Percentiles rank a stretch among this genome's conserved stretches.
phyloP scores from a whole-genome alignment of 2,329 filamentous ascomycete species.

The Capronia epimyces region DNA sequence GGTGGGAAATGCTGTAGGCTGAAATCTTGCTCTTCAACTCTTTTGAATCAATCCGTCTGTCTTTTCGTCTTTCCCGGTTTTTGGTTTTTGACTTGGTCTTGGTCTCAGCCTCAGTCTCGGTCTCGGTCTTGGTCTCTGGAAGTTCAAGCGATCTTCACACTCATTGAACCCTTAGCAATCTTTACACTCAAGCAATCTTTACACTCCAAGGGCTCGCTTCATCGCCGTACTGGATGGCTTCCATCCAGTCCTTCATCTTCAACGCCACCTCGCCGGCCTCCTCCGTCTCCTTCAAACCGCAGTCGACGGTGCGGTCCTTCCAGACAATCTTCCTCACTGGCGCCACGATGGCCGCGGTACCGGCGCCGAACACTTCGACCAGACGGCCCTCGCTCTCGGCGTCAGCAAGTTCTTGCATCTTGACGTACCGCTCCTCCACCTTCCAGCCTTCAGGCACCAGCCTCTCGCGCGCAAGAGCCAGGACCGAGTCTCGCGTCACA shows the following conservation, averaged over 20 bases:
- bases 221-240: constrained; percentile 90
- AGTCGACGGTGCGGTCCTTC: constrained; percentile 74
- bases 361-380: constrained; percentile 87
- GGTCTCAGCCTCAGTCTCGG: too few species aligned
- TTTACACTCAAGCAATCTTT: constrained; percentile 18
- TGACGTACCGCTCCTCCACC: constrained; percentile 82
- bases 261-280: constrained; percentile 83
- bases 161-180: background rate
- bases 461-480: constrained; percentile 78
- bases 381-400: constrained; percentile 78
- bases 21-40: too few species aligned
- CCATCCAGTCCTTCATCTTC: constrained; percentile 94
- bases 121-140: too few species aligned
- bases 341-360: constrained; percentile 89
- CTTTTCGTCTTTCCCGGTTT: too few species aligned
- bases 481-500: constrained; percentile 85
- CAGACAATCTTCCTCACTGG: constrained; percentile 86
- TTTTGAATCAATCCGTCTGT: too few species aligned
- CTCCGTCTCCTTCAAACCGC: constrained; percentile 71
- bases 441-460: constrained; percentile 82
- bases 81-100: too few species aligned
- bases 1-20: too few species aligned
- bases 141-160: too few species aligned
- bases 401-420: constrained; percentile 77
- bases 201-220: constrained; percentile 82